Evolutionary conservation across 768 basidiomycete genomes (phyloP).

Genomic region (Antrodiella citrinella): DNA sequence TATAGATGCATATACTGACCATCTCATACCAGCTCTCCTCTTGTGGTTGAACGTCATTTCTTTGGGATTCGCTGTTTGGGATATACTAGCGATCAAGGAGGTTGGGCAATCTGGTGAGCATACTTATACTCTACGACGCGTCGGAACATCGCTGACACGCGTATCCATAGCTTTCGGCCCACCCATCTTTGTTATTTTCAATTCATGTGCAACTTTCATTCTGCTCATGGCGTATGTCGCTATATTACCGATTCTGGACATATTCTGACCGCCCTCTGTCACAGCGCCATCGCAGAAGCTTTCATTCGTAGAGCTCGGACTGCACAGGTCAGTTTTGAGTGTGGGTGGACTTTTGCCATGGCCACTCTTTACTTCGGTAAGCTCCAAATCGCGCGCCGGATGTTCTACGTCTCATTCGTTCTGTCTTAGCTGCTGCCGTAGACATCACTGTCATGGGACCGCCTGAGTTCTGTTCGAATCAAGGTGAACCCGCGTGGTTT

Average conservation of each 20-base stretch:
- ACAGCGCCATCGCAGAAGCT: slow-evolving; percentile 31
- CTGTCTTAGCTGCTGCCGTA: slow-evolving; percentile 38
- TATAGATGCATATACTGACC: neutral
- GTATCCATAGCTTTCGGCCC: slow-evolving; percentile 34
- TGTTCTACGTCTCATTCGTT: neutral
- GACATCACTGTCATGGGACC: slow-evolving; percentile 37
- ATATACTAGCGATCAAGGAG: slow-evolving; percentile 32
- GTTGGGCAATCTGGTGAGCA: slow-evolving; percentile 31
- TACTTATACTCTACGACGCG: neutral
- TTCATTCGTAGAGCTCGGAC: slow-evolving; percentile 29
- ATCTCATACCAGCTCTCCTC: slow-evolving; percentile 35
- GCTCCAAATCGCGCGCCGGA: slow-evolving; percentile 11
- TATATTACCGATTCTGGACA: too few relatives aligned
- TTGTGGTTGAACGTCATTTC: slow-evolving; percentile 42
- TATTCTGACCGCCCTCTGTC: neutral
- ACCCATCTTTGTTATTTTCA: slow-evolving; percentile 41
- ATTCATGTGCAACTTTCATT: slow-evolving; percentile 28
- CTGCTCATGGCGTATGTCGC: slow-evolving; percentile 25
- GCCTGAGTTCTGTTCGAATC: slow-evolving; percentile 24
- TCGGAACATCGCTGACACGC: neutral
- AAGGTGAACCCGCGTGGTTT: too few relatives aligned
- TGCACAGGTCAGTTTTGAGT: slow-evolving; percentile 43
- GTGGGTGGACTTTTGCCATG: slow-evolving; percentile 44
- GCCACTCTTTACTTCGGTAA: slow-evolving; percentile 44
- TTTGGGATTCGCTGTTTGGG: slow-evolving; percentile 53